Evolutionary conservation across 148 eudicot genomes (phyloP).

Genomic region (Persicaria tinctoria): DNA sequence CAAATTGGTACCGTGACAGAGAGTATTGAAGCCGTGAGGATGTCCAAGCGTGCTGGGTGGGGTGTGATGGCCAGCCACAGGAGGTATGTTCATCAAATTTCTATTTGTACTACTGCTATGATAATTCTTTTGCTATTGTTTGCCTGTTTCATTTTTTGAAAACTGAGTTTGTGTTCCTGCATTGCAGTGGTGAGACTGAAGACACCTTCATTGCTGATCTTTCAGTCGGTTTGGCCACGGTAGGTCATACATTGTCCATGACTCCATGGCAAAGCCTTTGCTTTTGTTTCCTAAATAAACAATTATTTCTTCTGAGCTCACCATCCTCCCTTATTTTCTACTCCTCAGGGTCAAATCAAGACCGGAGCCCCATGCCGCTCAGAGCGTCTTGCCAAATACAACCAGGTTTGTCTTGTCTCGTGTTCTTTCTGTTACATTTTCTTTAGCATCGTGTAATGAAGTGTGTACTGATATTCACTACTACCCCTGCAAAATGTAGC

Average conservation of each 20-base stretch:
- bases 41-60: conserved; percentile 97
- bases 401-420: conserved; percentile 35
- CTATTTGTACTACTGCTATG: not conserved
- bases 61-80: conserved; percentile 99
- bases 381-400: conserved; percentile 79
- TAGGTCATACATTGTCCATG: conserved; percentile 16
- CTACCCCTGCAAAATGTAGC: conserved; percentile 25
- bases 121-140: too few species aligned
- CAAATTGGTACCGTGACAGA: conserved; percentile 97
- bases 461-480: conserved; percentile 7
- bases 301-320: not conserved
- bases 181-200: conserved; percentile 89
- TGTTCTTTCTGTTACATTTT: not conserved
- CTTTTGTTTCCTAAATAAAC: not conserved
- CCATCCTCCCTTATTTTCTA: not conserved
- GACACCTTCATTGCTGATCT: conserved; percentile 99
- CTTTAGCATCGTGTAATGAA: not conserved
- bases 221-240: conserved; percentile 95
- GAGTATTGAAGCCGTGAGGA: conserved; percentile 94
- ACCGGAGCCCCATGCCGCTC: conserved; percentile 85
- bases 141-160: too few species aligned
- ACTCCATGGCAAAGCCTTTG: not conserved
- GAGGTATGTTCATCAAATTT: conserved; percentile 31
- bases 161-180: not conserved
- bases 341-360: conserved; percentile 68